These are phyloP conservation scores for Cryptococcus amylolentus DNA, from an alignment of 1,284 basidiomycete genomes.

Conservation along the genomic window DNA sequence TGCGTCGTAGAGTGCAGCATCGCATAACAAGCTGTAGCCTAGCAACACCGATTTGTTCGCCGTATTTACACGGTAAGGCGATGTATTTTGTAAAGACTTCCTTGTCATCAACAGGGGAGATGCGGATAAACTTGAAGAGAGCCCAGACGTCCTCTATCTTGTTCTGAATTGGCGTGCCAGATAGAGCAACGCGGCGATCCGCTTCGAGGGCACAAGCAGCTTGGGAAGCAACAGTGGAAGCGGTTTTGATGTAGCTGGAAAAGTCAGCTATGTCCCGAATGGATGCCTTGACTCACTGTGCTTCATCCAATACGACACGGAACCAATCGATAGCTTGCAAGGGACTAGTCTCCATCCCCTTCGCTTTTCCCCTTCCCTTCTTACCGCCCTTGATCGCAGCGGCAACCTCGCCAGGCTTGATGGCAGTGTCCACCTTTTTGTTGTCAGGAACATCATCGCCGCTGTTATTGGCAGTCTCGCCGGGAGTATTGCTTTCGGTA, in stretches of 20 bases:
- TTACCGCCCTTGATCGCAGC: constrained; percentile 61
- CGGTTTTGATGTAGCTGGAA: constrained; percentile 89
- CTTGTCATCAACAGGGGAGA: constrained; percentile 91
- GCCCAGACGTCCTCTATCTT: constrained; percentile 97
- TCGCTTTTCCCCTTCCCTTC: constrained; percentile 49
- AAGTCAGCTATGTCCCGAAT: neutral
- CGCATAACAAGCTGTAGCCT: constrained; percentile 98
- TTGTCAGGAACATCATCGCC: constrained; percentile 34
- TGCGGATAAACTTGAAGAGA: constrained; percentile 88
- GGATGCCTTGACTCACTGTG: constrained; percentile 66
- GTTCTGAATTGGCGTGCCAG: constrained; percentile 98
- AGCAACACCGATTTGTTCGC: constrained; percentile 83
- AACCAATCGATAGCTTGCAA: constrained; percentile 97
- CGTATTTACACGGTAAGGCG: constrained; percentile 83
- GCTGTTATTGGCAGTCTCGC: constrained; percentile 38
- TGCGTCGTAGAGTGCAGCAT: constrained; percentile 90
- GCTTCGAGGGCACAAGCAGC: constrained; percentile 93
- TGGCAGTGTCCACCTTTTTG: constrained; percentile 62
- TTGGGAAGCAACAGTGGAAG: constrained; percentile 84
- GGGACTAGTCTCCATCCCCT: constrained; percentile 69
- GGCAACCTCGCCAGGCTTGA: constrained; percentile 55
- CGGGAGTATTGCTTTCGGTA: constrained; percentile 34
- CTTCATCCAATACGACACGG: constrained; percentile 94
- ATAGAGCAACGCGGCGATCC: constrained; percentile 86
- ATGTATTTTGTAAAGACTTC: constrained; percentile 89